These are phyloP conservation scores for Coleophoma crateriformis DNA, from an alignment of 2,329 filamentous ascomycete species.

Conservation along the genomic window DNA sequence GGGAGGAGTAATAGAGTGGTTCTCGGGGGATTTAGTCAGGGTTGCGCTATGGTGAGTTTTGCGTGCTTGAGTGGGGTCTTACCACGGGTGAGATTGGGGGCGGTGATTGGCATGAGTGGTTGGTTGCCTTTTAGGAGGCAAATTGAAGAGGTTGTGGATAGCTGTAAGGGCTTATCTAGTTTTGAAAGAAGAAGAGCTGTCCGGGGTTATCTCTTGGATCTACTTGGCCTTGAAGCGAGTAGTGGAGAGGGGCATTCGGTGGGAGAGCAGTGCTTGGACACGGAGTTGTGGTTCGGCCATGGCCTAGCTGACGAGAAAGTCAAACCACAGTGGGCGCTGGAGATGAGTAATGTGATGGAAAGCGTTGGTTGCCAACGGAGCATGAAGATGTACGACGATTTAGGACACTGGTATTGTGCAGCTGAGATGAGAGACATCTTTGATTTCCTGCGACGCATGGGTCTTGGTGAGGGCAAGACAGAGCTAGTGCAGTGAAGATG, in stretches of 20 bases:
- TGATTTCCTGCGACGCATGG: constrained; percentile 5
- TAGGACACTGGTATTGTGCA: constrained; percentile 12
- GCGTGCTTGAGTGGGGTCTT: constrained; percentile 13
- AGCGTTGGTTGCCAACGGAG: background rate
- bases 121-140: constrained; percentile 18
- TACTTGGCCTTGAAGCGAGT: background rate
- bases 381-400: constrained; percentile 4
- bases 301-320: constrained; percentile 18
- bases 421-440: constrained; percentile 10
- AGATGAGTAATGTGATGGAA: constrained; percentile 8
- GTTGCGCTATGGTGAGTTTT: constrained; percentile 14
- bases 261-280: background rate
- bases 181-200: background rate
- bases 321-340: constrained; percentile 12
- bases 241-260: background rate
- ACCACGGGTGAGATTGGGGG: constrained; percentile 4
- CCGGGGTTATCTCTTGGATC: background rate
- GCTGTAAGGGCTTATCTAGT: background rate
- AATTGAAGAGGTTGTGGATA: constrained; percentile 1
- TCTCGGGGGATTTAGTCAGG: constrained; percentile 16
- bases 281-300: constrained; percentile 9
- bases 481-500: no score
- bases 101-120: constrained; percentile 16
- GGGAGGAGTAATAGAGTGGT: constrained; percentile 7
- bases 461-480: constrained; percentile 2